A percentile compares a stretch with the other conserved stretches of the same genome.
phyloP scores from a whole-genome alignment of 2,329 filamentous ascomycete species.

The Diaporthe aspalathi region DNA sequence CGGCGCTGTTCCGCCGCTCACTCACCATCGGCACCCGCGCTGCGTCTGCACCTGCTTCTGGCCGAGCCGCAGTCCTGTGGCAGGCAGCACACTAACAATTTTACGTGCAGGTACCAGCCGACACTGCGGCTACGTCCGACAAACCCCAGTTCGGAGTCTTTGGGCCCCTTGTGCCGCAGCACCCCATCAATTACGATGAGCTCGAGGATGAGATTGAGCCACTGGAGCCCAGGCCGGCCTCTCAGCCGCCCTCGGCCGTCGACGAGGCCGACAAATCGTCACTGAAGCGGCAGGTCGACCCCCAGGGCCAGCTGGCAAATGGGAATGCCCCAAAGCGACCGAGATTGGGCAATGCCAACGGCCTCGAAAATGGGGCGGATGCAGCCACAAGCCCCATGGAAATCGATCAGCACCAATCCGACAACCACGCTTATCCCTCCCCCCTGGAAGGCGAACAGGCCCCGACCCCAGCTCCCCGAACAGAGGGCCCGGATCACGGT shows the following conservation, averaged over 20 bases:
- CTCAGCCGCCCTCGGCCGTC: conserved; percentile 42
- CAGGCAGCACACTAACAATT: conserved; percentile 53
- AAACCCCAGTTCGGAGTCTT: conserved; percentile 64
- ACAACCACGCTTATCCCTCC: conserved; percentile 73
- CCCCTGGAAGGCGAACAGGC: conserved; percentile 69
- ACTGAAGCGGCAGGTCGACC: conserved; percentile 63
- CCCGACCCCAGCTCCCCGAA: conserved; percentile 64
- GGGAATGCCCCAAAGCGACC: conserved; percentile 69
- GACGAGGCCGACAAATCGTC: conserved; percentile 53
- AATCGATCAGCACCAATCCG: conserved; percentile 60
- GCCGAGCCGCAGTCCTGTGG: conserved; percentile 38
- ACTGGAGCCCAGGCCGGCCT: conserved; percentile 42
- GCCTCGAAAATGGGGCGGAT: conserved; percentile 52
- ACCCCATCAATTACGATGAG: conserved; percentile 53
- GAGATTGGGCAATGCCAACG: conserved; percentile 70
- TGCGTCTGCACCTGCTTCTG: conserved; percentile 36
- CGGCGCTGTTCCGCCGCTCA: conserved; percentile 29
- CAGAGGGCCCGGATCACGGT: conserved; percentile 72
- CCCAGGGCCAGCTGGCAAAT: conserved; percentile 61
- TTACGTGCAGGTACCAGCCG: conserved; percentile 61
- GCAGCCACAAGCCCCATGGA: conserved; percentile 70
- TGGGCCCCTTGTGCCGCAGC: conserved; percentile 63
- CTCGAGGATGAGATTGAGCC: conserved; percentile 53
- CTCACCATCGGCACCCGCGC: conserved; percentile 22
- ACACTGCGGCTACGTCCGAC: conserved; percentile 59